Conservation (phyloP, 176 grass and related monocot genomes). For the Oryza brachyantha region DNA sequence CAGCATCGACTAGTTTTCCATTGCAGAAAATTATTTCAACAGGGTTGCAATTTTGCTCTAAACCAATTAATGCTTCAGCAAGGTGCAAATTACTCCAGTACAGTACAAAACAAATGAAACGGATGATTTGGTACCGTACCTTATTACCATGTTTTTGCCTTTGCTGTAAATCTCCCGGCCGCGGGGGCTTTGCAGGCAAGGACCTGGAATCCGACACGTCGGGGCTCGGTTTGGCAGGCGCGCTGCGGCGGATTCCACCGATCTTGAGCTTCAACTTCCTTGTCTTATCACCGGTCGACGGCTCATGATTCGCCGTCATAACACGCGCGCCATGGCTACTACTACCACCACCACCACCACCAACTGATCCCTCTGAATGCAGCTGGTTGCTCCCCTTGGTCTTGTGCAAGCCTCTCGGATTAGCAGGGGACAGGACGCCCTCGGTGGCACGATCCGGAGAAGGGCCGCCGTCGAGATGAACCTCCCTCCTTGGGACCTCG, state of each 20-base stretch:
- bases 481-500: constrained; percentile 34
- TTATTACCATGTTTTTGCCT: constrained; percentile 36
- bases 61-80: background rate
- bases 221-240: constrained; percentile 34
- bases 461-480: constrained; percentile 42
- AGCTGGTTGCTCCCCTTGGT: constrained; percentile 35
- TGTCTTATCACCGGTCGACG: constrained; percentile 34
- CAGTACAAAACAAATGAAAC: background rate
- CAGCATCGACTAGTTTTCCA: constrained; percentile 4
- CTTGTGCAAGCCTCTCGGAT: constrained; percentile 27
- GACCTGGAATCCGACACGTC: constrained; percentile 23
- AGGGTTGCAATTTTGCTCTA: background rate
- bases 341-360: too few species aligned
- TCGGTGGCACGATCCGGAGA: constrained; percentile 23
- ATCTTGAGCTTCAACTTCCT: constrained; percentile 76
- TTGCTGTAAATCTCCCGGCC: constrained; percentile 37
- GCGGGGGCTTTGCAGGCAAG: constrained; percentile 33
- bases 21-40: background rate
- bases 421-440: constrained; percentile 28
- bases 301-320: background rate
- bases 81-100: constrained; percentile 2
- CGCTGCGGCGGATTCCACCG: constrained; percentile 40
- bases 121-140: background rate
- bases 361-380: constrained; percentile 25
- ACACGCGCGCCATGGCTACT: background rate